Percentiles rank a stretch among this genome's conserved stretches.
Conservation (phyloP, 441 rosid genomes). For the Syzygium syzygioides region DNA sequence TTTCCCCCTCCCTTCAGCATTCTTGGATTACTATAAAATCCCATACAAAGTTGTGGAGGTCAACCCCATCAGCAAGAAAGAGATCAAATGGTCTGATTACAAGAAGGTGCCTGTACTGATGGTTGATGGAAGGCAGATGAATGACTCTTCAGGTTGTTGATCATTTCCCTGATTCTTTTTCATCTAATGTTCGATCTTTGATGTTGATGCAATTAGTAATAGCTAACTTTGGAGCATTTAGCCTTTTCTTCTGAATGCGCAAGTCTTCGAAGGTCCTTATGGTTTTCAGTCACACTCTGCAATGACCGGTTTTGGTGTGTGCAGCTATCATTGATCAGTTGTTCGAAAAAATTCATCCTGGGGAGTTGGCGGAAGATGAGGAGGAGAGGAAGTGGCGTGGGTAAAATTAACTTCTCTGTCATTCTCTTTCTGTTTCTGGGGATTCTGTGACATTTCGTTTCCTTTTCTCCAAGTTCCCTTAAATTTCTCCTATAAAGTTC, state of each 20-base stretch:
- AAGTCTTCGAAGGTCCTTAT: background rate
- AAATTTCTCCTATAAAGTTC: background rate
- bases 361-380: constrained; percentile 32
- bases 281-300: background rate
- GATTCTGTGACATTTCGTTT: background rate
- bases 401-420: constrained; percentile 31
- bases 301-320: constrained; percentile 2
- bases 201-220: background rate
- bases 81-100: constrained; percentile 93
- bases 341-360: constrained; percentile 59
- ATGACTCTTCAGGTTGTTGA: constrained; percentile 82
- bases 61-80: constrained; percentile 80
- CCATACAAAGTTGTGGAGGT: constrained; percentile 94
- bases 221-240: background rate
- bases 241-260: background rate
- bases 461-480: background rate
- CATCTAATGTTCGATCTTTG: background rate
- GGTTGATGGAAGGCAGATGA: constrained; percentile 78
- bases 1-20: constrained; percentile 34
- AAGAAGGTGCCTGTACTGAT: constrained; percentile 87
- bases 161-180: background rate
- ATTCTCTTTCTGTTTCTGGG: background rate
- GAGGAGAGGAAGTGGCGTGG: constrained; percentile 81
- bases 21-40: constrained; percentile 75
- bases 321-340: constrained; percentile 67